Evolutionary conservation across 164 flowering plant species (phyloP).

Genomic region (Tetrastigma voinierianum): DNA sequence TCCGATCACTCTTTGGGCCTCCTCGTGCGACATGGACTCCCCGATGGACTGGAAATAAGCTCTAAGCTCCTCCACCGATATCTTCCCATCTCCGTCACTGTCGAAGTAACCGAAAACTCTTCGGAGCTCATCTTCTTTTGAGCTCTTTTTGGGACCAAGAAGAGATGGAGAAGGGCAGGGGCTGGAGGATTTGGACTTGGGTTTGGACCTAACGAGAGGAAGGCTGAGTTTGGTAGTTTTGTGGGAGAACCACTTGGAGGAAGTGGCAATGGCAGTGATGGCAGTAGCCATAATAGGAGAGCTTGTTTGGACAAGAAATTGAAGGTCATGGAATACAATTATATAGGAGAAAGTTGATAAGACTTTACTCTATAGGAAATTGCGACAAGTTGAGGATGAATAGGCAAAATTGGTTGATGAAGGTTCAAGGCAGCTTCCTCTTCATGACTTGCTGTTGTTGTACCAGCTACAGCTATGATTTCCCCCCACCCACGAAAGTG

Average conservation of each 20-base stretch:
- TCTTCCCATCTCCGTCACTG: constrained; percentile 63
- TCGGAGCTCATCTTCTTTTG: constrained; percentile 30
- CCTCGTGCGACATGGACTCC: constrained; percentile 60
- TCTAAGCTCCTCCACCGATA: constrained; percentile 56
- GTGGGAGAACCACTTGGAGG: not conserved
- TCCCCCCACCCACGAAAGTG: not conserved
- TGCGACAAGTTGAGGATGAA: not conserved
- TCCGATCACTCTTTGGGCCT: constrained; percentile 40
- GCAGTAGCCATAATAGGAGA: not conserved
- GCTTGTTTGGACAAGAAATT: not conserved
- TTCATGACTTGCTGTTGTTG: too few relatives aligned
- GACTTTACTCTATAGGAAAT: not conserved
- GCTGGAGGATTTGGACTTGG: constrained; percentile 2
- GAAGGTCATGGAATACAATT: not conserved
- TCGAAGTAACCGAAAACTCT: constrained; percentile 66
- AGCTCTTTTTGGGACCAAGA: not conserved
- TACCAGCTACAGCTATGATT: too few relatives aligned
- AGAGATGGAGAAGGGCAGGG: constrained; percentile 15
- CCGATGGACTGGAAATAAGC: constrained; percentile 58
- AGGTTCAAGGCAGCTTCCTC: not conserved
- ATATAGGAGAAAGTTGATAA: not conserved
- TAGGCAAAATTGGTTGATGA: not conserved
- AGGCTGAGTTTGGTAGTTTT: not conserved
- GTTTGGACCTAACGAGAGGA: not conserved
- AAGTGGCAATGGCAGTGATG: not conserved